Evolutionary conservation across 345 rosid genomes (phyloP).

Genomic region (Schrenkiella parvula): DNA sequence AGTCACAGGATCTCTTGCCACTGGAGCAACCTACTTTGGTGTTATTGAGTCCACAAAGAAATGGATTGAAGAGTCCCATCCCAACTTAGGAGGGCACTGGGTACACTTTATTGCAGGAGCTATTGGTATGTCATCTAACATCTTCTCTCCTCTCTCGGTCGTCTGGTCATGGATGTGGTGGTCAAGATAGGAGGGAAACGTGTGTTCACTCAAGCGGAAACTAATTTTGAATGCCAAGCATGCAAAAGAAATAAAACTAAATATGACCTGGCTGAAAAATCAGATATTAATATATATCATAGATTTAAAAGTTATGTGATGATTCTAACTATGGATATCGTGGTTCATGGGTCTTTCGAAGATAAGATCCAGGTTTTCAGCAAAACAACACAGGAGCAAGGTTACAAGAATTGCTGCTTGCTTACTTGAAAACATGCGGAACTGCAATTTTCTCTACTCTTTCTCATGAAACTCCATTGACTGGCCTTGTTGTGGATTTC

Average conservation of each 20-base stretch:
- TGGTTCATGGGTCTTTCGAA: neutral
- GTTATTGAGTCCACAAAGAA: constrained; percentile 87
- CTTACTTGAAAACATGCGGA: constrained; percentile 14
- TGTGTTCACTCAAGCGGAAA: neutral
- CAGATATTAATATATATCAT: neutral
- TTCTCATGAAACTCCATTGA: neutral
- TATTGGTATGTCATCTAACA: constrained; percentile 45
- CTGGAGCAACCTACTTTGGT: constrained; percentile 97
- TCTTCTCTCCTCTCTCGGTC: neutral
- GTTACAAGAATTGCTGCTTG: constrained; percentile 8
- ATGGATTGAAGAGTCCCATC: constrained; percentile 91
- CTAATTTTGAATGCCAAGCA: constrained; percentile 10
- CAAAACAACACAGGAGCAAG: neutral
- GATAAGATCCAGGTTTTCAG: neutral
- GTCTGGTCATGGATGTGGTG: neutral
- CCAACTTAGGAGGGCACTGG: constrained; percentile 81
- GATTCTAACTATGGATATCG: neutral
- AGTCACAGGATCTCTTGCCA: constrained; percentile 81
- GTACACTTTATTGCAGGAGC: constrained; percentile 93
- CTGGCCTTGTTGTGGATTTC: neutral
- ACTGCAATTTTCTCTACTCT: neutral
- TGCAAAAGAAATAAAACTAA: neutral
- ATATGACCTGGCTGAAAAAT: neutral
- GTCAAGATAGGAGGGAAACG: neutral
- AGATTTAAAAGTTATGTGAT: neutral